Evolutionary conservation across 331 rosid species (phyloP), one percentile per base, ranked within the genome.

Genomic region (Spiraea crenata): DNA sequence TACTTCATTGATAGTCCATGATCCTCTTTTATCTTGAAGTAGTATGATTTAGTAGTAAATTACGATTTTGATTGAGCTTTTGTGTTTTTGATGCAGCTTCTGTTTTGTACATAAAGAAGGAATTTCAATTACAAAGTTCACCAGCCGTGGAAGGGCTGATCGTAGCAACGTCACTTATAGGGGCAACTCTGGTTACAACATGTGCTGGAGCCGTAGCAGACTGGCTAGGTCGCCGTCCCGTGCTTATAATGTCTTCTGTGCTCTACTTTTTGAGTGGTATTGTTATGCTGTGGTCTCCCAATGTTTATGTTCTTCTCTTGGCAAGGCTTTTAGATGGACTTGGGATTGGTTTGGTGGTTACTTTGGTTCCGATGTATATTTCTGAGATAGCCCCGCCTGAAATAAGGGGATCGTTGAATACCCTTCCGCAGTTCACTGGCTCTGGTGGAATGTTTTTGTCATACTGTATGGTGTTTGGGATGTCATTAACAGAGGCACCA

Each of bases 331-430:
- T 91, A 46, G 89, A 80, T 76, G 99, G 97, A 4, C 64, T 86
- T 37, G 99, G 89, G 19, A 74, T 72, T 61, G 93, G 93, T 52
- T 79, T 95, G 15, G 63, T 89, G 0, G 77, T 85, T 7, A 89
- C 97, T 6, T 71, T 91, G 3, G 87, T 90, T 19, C 99, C 97
- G 0, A 84, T 95, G 15, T 95, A 95, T 74, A 95, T 95, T 60
- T 95, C 99, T 3, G 96, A 95, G 96, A 95, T 92, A 2, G 90
- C 99, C 20, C 99, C 99, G 1, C 90, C 99, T 14, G 96, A 91
- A 70, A 91, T 95, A 13, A 86, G 97, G 69, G 99, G 99, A 31
- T 70, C 72, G 11, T 77, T 95, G 34, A 95, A 85, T 65, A 95
- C 99, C n/a, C 81, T 89, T 1, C 88, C 99, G 0, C 96, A 87